Conservation (phyloP, 2,329 filamentous ascomycete genomes). For the Alternaria burnsii region DNA sequence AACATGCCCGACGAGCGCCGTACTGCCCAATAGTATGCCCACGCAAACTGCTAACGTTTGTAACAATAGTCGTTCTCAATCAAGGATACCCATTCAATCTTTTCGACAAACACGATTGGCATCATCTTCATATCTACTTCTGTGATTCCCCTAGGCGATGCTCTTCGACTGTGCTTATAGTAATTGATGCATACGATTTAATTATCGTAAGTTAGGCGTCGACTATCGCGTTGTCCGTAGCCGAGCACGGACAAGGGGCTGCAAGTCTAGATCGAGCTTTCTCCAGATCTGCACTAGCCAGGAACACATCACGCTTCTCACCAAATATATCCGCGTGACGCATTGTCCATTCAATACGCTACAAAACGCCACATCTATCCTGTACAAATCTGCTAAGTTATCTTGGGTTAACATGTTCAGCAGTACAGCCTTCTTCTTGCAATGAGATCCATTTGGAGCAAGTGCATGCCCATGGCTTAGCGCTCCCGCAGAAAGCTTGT, state of each 20-base stretch:
- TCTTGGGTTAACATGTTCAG: background rate
- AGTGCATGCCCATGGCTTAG: background rate
- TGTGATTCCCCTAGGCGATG: background rate
- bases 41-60: background rate
- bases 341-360: conserved; percentile 6
- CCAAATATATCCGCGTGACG: background rate
- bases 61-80: background rate
- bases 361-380: background rate
- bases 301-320: background rate
- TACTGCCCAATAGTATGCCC: conserved; percentile 12
- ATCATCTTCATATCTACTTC: background rate
- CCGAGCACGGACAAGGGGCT: background rate
- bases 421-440: background rate
- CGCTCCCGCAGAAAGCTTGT: background rate
- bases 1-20: conserved; percentile 57
- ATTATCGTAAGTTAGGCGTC: background rate
- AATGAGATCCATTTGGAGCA: background rate
- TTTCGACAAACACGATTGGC: background rate
- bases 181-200: background rate
- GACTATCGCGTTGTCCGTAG: background rate
- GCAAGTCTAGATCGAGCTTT: background rate
- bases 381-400: background rate
- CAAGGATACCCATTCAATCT: conserved; percentile 15
- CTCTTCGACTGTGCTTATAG: background rate
- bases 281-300: conserved; percentile 5